These are phyloP conservation scores for Penicillium flavigenum DNA, from an alignment of 495 filamentous ascomycete species.

Conservation along the genomic window DNA sequence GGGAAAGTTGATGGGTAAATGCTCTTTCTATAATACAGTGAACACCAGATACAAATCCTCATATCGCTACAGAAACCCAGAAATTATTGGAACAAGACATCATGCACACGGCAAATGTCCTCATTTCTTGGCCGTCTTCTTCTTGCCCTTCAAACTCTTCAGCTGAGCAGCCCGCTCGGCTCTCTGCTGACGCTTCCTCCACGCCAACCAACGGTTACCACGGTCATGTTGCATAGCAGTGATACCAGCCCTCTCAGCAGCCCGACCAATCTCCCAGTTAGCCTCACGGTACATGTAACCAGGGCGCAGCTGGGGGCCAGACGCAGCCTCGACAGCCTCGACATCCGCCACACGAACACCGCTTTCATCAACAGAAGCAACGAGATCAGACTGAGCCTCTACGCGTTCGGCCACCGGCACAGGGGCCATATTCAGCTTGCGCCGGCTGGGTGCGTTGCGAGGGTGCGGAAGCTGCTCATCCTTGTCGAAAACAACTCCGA, in stretches of 20 bases:
- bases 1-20: conserved; percentile 19
- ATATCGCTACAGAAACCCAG: conserved; percentile 36
- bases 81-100: conserved; percentile 24
- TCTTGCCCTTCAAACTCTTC: conserved; percentile 57
- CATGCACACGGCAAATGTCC: conserved; percentile 19
- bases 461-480: conserved; percentile 70
- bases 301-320: conserved; percentile 54
- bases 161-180: conserved; percentile 54
- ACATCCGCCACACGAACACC: conserved; percentile 36
- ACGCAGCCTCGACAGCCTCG: conserved; percentile 34
- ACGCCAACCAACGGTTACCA: conserved; percentile 60
- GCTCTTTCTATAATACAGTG: conserved; percentile 44
- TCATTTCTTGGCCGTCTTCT: conserved; percentile 47
- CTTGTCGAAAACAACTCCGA: conserved; percentile 84
- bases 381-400: conserved; percentile 37
- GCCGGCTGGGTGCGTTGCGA: conserved; percentile 56
- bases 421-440: conserved; percentile 69
- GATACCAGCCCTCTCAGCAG: conserved; percentile 58
- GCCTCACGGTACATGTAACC: conserved; percentile 80
- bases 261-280: conserved; percentile 80
- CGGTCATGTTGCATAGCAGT: conserved; percentile 52
- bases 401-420: conserved; percentile 42
- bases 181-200: conserved; percentile 58
- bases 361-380: conserved; percentile 29
- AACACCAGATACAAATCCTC: conserved; percentile 33